Evolutionary conservation across 1,284 basidiomycete species (phyloP), one percentile per base, ranked within the genome.

Genomic region (Rhodotorula sp.): DNA sequence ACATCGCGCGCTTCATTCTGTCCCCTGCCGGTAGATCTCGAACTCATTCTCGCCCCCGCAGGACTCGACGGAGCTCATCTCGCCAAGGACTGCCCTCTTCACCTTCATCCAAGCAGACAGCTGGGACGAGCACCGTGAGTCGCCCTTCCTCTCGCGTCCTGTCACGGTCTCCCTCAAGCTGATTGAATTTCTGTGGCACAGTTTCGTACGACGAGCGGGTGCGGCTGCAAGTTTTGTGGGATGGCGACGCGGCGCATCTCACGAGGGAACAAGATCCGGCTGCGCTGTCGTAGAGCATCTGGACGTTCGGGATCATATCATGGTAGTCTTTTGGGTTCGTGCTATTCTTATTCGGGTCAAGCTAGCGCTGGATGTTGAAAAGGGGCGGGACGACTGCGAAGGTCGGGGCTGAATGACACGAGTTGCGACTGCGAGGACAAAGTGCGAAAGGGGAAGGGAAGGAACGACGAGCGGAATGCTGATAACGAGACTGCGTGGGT

Each of bases 41-140:
- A 11, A 20, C 20, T 10, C 29, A 49, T 17, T 15, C 19, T 30
- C 39, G 1, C 17, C 9, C 36, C 4, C 55, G 39, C 70, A 74
- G 73, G 70, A 54, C 47, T 36, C 46, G 17, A 63, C 46, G 68
- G 64, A 67, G 30, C 36, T 70, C 46, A 30, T 66, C 27, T 70
- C 71, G 29, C 57, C 63, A 6, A 30, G 51, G 4, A 46, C 60
- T 0, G 73, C 73, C 0, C 29, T 73, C 27, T 59, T 74, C 32
- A 74, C 71, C 15, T 74, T 64, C 30, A 53, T 68, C 5, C 60
- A 64, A 36, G 71, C 68, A 20, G 73, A 73, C 47, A 64, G 61
- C 10, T 74, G 73, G 73, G 71, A 74, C 49, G 73, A 74, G 59
- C 66, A 66, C 36, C 51, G 64, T 66, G 8, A 59, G 32, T 60